Percentiles rank a stretch among this genome's conserved stretches.
phyloP scores from a whole-genome alignment of 2,329 filamentous ascomycete genomes.

The Chrysoporthe puriensis region DNA sequence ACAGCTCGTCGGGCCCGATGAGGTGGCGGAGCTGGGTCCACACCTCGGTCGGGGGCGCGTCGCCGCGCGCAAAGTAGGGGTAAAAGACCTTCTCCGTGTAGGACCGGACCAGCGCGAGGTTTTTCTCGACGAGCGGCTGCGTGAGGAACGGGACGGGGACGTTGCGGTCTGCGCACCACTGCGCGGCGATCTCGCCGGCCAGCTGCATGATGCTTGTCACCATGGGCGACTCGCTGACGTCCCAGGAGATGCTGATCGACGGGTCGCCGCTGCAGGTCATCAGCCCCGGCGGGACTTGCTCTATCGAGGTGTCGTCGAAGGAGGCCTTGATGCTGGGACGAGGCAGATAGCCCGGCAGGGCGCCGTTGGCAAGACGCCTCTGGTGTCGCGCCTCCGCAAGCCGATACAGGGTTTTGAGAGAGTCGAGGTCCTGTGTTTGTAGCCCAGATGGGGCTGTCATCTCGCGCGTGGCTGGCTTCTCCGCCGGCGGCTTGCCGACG shows the following conservation, averaged over 20 bases:
- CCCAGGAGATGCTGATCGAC: slow-evolving; percentile 50
- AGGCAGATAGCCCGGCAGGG: slow-evolving; percentile 52
- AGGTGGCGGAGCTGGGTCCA: slow-evolving; percentile 41
- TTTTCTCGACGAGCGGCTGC: slow-evolving; percentile 46
- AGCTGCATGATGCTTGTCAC: slow-evolving; percentile 62
- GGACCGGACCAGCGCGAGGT: slow-evolving; percentile 43
- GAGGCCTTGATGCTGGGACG: slow-evolving; percentile 48
- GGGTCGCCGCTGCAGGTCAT: slow-evolving; percentile 51
- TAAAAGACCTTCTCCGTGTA: slow-evolving; percentile 45
- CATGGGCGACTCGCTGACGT: slow-evolving; percentile 38
- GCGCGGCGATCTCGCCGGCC: slow-evolving; percentile 63
- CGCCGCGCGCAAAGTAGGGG: slow-evolving; percentile 42
- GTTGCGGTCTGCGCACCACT: slow-evolving; percentile 60
- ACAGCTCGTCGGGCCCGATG: slow-evolving; percentile 56
- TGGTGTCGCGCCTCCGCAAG: slow-evolving; percentile 52
- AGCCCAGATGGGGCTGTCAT: slow-evolving; percentile 51
- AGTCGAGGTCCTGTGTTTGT: slow-evolving; percentile 45
- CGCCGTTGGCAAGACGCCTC: slow-evolving; percentile 50
- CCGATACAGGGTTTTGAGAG: slow-evolving; percentile 51
- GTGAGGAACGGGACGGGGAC: slow-evolving; percentile 64
- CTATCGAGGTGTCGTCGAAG: slow-evolving; percentile 41
- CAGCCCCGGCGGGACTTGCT: slow-evolving; percentile 32
- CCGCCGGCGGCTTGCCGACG: slow-evolving; percentile 38
- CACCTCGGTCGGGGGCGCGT: slow-evolving; percentile 38
- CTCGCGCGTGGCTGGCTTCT: slow-evolving; percentile 40